phyloP scores from a whole-genome alignment of 805 yeast genomes.

The Jamesozyma gamospora region DNA sequence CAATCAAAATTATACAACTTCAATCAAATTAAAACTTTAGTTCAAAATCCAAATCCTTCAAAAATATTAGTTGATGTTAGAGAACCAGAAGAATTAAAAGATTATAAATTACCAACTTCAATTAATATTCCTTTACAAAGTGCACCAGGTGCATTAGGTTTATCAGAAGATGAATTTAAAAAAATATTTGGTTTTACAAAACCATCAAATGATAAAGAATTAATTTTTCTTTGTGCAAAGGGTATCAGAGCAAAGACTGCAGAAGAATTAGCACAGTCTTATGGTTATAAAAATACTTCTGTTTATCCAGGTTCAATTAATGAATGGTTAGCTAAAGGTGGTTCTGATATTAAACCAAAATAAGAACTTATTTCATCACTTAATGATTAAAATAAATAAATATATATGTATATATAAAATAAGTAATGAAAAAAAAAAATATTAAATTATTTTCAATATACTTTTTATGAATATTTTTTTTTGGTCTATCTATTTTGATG shows the following conservation, averaged over 20 bases:
- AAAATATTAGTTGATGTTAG: slow-evolving; percentile 76
- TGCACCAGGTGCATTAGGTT: slow-evolving; percentile 84
- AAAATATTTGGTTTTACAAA: slow-evolving; percentile 73
- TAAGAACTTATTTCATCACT: background rate
- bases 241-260: slow-evolving; percentile 89
- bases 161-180: slow-evolving; percentile 68
- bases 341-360: slow-evolving; percentile 12
- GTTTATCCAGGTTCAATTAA: slow-evolving; percentile 80
- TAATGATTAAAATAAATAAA: background rate
- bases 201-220: slow-evolving; percentile 59
- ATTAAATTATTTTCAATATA: background rate
- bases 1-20: slow-evolving; percentile 42
- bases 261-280: slow-evolving; percentile 82
- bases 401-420: slow-evolving; percentile 1
- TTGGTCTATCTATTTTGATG: slow-evolving; percentile 18
- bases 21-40: slow-evolving; percentile 40
- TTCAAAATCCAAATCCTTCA: slow-evolving; percentile 37
- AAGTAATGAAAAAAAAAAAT: too few species aligned
- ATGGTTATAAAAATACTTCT: slow-evolving; percentile 76
- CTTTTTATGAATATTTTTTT: slow-evolving; percentile 3
- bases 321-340: slow-evolving; percentile 55
- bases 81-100: slow-evolving; percentile 69
- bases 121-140: slow-evolving; percentile 83
- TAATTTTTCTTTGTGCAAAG: slow-evolving; percentile 84
- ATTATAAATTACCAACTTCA: slow-evolving; percentile 76